These are phyloP conservation scores for Paracoccidioides lutzii DNA, from an alignment of 2,329 filamentous ascomycete genomes.

Conservation along the genomic window DNA sequence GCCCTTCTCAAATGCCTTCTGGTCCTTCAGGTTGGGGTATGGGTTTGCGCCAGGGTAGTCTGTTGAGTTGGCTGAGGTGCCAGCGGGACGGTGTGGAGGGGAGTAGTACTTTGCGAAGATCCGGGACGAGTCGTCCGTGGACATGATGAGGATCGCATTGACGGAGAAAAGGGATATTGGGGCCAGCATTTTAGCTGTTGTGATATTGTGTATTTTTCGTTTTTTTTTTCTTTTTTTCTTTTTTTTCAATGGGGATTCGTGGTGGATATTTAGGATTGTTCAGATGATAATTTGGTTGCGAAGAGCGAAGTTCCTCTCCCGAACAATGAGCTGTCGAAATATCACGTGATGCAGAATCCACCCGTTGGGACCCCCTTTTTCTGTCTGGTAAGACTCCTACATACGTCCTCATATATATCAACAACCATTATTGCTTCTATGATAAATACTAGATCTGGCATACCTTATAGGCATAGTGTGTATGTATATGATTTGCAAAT, in stretches of 20 bases:
- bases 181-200: conserved; percentile 48
- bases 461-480: neutral
- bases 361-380: neutral
- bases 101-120: conserved; percentile 92
- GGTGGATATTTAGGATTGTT: neutral
- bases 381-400: neutral
- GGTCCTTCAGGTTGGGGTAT: conserved; percentile 79
- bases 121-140: conserved; percentile 75
- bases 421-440: neutral
- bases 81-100: conserved; percentile 54
- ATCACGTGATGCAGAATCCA: neutral
- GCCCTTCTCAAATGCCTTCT: conserved; percentile 94
- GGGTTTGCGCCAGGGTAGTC: conserved; percentile 57
- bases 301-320: too few species aligned
- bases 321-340: neutral
- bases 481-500: neutral
- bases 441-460: neutral
- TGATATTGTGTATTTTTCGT: neutral
- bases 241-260: neutral
- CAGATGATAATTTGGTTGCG: neutral
- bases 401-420: neutral
- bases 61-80: conserved; percentile 41
- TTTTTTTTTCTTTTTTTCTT: too few species aligned
- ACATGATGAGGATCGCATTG: conserved; percentile 65
- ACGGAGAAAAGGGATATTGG: conserved; percentile 64